Base-by-base conservation (phyloP, 345 rosid species). In the Noccaea caerulescens region DNA sequence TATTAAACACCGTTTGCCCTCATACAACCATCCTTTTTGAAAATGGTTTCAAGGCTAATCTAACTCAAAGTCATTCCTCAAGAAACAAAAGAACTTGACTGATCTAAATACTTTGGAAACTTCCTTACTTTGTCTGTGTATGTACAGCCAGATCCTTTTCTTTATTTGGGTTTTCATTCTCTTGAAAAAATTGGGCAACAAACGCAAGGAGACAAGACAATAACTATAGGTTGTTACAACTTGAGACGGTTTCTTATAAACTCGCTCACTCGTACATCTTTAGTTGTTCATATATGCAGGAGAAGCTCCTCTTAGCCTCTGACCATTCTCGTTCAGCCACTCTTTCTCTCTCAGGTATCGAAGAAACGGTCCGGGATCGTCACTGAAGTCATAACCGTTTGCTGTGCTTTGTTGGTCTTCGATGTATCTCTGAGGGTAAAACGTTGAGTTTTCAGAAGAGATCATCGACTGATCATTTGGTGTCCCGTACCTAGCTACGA, bases 331-430 rank as follows among this genome's bases (percentile, higher is more conserved):
- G 37, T 79, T 80, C 25, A 81, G 68, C 89, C 93, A 82, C 67
- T 88, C 96, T 76, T 80, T 88, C 76, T 88, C 90, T 71, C 89
- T 90, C 13, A 90, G 89, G 72, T 78, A 87, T 65, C 83, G 84
- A 80, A 92, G 57, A 77, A 88, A 88, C 25, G 89, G 87, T 77
- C 80, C 80, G 1, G 92, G 90, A 70, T 88, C 86, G 6, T 83
- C 80, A 2, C 85, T 84, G 23, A 85, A 86, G 14, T 83, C 87
- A 20, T 82, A 80, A 11, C 65, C 80, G 32, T 74, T 76, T 11
- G 78, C 76, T 18, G 83, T 77, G 62, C 81, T 75, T 66, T 83
- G 88, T 76, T 84, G 82, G 58, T 56, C 67, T 56, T 76, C 66
- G 41, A 23, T 69, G 71, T 69, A 5, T 11, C 63, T n/a, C 61